Evolutionary conservation across 106 monocot species (phyloP).

Genomic region (Iris macrosiphon): DNA sequence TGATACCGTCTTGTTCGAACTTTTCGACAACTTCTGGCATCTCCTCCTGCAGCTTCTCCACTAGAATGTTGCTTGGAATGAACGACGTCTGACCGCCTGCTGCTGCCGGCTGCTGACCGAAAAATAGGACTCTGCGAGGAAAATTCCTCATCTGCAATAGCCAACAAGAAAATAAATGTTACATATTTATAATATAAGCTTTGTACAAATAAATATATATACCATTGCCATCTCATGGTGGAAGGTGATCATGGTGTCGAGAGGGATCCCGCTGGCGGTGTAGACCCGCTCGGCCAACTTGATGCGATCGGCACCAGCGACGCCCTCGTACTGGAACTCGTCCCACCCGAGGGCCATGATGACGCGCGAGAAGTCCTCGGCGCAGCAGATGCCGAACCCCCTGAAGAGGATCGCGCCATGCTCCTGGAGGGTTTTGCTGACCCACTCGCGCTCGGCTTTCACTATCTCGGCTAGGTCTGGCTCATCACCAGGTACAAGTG

Average conservation of each 20-base stretch:
- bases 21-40: no score
- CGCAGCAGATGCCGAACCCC: conserved; percentile 12
- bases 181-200: no score
- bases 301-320: conserved; percentile 10
- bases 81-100: no score
- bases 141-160: no score
- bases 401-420: conserved; percentile 30
- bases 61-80: no score
- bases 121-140: no score
- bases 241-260: conserved; percentile 16
- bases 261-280: conserved; percentile 18
- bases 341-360: conserved; percentile 26
- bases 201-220: no score
- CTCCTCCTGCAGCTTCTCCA: no score
- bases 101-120: no score
- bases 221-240: conserved; percentile 39
- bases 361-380: conserved; percentile 18
- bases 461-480: conserved; percentile 7
- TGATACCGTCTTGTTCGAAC: no score
- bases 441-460: neutral
- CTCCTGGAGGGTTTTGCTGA: neutral
- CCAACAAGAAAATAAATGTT: no score
- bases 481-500: neutral
- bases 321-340: conserved; percentile 16
- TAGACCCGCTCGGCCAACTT: conserved; percentile 13